Conservation (phyloP, 2,329 filamentous ascomycete species). For the Dactylonectria macrodidyma region DNA sequence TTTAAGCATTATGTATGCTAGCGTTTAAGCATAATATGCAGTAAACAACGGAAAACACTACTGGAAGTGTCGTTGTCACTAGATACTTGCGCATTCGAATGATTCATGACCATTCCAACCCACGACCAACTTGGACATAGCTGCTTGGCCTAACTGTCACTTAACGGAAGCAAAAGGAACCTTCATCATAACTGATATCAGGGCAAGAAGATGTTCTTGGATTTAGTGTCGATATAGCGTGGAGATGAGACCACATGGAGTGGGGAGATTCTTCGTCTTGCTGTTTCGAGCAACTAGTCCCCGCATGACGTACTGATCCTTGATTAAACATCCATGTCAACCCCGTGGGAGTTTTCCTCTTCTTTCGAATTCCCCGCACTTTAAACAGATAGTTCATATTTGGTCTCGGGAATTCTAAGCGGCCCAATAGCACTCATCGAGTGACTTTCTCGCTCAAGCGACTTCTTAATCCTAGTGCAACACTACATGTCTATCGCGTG, state of each 20-base stretch:
- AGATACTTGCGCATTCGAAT: too few relatives aligned
- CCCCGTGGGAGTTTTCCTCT: neutral
- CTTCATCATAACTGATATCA: too few relatives aligned
- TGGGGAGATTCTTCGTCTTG: neutral
- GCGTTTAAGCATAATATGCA: too few relatives aligned
- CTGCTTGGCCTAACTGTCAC: too few relatives aligned
- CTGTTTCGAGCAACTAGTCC: neutral
- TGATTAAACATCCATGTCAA: neutral
- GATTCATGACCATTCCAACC: too few relatives aligned
- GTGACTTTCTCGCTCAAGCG: neutral
- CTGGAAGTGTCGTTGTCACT: too few relatives aligned
- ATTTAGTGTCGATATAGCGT: neutral
- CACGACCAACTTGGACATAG: too few relatives aligned
- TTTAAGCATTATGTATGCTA: too few relatives aligned
- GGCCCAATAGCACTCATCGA: neutral
- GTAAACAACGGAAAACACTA: too few relatives aligned
- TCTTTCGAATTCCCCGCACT: conserved; percentile 3
- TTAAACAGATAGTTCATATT: too few relatives aligned
- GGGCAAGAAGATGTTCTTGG: neutral
- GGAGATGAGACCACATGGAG: neutral
- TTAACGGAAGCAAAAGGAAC: too few relatives aligned
- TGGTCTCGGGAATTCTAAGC: neutral
- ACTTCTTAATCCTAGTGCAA: neutral
- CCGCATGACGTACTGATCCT: neutral
- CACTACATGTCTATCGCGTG: conserved; percentile 51